These are phyloP conservation scores for Sphaerostilbella broomeana DNA, from an alignment of 2,329 filamentous ascomycete genomes.

Conservation along the genomic window DNA sequence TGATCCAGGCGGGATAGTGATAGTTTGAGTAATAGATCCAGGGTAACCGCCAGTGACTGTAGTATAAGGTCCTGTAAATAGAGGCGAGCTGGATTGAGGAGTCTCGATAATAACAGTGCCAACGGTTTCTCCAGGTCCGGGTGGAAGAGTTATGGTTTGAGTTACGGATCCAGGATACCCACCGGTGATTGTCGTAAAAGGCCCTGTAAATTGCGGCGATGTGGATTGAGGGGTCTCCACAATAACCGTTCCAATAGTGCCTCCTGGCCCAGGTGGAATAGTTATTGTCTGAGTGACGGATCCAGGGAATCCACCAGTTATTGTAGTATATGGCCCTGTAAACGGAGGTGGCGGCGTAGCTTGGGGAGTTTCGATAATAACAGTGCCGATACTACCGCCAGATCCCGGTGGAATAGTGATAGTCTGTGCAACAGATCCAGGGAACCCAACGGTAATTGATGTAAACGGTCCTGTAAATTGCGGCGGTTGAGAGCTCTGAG, in stretches of 20 bases:
- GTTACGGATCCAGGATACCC: conserved; percentile 4
- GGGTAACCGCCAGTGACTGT: conserved; percentile 6
- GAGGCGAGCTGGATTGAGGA: not conserved
- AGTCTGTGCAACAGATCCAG: not conserved
- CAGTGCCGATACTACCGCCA: not conserved
- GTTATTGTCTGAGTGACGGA: not conserved
- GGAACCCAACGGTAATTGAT: not conserved
- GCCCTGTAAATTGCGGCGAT: not conserved
- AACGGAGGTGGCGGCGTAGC: not conserved
- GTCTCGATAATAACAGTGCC: conserved; percentile 11
- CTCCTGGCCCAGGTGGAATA: not conserved
- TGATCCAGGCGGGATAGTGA: conserved; percentile 3
- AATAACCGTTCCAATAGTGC: conserved; percentile 1
- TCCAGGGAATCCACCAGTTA: not conserved
- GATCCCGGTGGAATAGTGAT: not conserved
- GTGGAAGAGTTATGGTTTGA: conserved; percentile 2
- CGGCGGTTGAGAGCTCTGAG: not conserved
- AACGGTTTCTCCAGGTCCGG: not conserved
- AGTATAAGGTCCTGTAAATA: conserved; percentile 6
- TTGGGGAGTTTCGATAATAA: not conserved
- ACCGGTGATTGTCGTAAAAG: conserved; percentile 2
- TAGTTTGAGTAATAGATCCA: conserved; percentile 2
- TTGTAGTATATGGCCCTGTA: conserved; percentile 4
- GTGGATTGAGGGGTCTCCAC: not conserved
- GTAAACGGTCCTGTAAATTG: not conserved